phyloP scores from a whole-genome alignment of 2,329 filamentous ascomycete species.

The Ophiostoma piceae region DNA sequence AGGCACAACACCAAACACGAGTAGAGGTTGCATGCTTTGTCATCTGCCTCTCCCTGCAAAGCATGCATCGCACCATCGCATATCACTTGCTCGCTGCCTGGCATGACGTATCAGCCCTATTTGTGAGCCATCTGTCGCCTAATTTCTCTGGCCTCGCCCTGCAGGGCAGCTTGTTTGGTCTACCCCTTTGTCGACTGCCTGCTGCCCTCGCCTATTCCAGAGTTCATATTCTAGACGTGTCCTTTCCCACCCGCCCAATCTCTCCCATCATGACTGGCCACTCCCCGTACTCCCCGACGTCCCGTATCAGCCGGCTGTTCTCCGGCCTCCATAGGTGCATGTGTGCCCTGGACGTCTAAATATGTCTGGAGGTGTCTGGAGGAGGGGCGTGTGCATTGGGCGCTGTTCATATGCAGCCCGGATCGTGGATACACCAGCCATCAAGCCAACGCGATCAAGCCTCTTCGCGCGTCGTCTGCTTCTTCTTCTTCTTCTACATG shows the following conservation, averaged over 20 bases:
- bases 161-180: neutral
- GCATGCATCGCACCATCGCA: neutral
- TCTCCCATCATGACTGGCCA: neutral
- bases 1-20: neutral
- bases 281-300: neutral
- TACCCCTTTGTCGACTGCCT: neutral
- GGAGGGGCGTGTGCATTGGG: constrained; percentile 8
- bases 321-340: neutral
- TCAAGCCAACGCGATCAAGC: neutral
- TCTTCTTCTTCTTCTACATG: neutral
- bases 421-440: neutral
- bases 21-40: neutral
- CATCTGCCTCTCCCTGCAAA: neutral
- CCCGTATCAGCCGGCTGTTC: constrained; percentile 2
- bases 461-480: neutral
- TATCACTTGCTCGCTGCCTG: neutral
- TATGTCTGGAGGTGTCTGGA: neutral
- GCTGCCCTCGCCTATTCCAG: neutral
- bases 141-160: neutral
- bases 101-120: constrained; percentile 11
- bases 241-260: neutral
- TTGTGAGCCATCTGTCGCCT: neutral
- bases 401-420: neutral
- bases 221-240: neutral
- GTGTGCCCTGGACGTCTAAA: neutral